Conservation (phyloP, 129 eudicot species). For the Rutidosis leptorrhynchoides region DNA sequence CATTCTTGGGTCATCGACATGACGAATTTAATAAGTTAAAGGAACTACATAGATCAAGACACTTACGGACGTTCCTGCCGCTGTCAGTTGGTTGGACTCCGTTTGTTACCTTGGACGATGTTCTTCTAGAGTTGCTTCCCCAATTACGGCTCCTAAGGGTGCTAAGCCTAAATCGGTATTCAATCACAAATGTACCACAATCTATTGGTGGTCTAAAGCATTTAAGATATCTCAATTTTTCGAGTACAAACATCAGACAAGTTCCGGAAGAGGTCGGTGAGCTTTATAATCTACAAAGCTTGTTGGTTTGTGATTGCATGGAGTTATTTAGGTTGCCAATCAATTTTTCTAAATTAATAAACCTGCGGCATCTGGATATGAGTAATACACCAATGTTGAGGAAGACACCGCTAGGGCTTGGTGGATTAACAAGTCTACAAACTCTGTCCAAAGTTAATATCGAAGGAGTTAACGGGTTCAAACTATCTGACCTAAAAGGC, state of each 20-base stretch:
- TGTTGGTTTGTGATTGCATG: neutral
- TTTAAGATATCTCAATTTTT: neutral
- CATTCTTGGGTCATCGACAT: neutral
- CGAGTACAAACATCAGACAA: neutral
- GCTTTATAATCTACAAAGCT: neutral
- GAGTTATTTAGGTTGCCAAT: neutral
- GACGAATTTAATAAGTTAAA: neutral
- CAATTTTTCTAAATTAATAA: neutral
- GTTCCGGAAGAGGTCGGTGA: neutral
- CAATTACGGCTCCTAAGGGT: neutral
- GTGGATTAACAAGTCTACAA: neutral
- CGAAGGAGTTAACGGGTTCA: neutral
- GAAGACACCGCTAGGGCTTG: neutral
- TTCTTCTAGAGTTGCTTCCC: neutral
- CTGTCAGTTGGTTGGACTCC: neutral
- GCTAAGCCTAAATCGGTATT: neutral
- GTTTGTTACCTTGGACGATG: neutral
- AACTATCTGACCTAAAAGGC: neutral
- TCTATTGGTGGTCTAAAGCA: neutral
- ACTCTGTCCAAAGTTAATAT: neutral
- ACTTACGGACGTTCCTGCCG: neutral
- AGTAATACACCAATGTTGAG: neutral
- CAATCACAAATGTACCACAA: neutral
- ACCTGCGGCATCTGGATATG: neutral
- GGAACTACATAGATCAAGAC: neutral